Evolutionary conservation across 257 asterid genomes (phyloP), one percentile per base, ranked within the genome.

Genomic region (Linderniella brevidens): DNA sequence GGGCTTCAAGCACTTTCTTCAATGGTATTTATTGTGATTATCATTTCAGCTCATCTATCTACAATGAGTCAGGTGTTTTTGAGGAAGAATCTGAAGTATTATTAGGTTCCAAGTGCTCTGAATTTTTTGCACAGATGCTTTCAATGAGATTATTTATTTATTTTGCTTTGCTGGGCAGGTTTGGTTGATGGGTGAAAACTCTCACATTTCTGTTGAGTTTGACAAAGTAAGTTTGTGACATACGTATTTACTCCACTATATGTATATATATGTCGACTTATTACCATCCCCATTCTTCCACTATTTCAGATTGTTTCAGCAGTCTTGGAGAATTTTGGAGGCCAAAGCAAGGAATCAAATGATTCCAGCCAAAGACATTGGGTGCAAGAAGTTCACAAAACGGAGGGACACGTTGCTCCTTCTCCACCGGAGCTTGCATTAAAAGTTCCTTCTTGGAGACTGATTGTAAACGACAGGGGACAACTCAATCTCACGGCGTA

Each of bases 1-100:
- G 86, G 74, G 16, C 68, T 90, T 60, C 90, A 90, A 64, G 80
- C 92, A 61, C 84, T 90, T 45, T 77, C 92, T 54, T 77, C 96
- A 41, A 69, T 85, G 96, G 96, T 85, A 56, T 39, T 9, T 12
- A 2, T 46, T 46, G 51, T 46, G 51, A n/a, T 17, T 46, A 29
- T 46, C 51, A 46, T 9, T 8, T 16, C 8, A 46, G 32, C 8
- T 17, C 14, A 15, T 29, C 9, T 11, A 13, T 44, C 15, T 7
- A 10, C 3, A n/a, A 3, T 15, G 19, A 44, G 1, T 44, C 13
- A 2, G 5, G 18, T 13, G 9, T 44, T 18, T 39, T 11, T 11
- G 43, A 2, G 43, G 13, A 39, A 11, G 43, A 44, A 17, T 44
- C 17, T n/a, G 11, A 8, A 11, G 9, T 44, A 18, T 9, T 9